A percentile compares a stretch with the other conserved stretches of the same genome.
Conservation (phyloP, 1,284 basidiomycete species). For the Moesziomyces globuligerus region DNA sequence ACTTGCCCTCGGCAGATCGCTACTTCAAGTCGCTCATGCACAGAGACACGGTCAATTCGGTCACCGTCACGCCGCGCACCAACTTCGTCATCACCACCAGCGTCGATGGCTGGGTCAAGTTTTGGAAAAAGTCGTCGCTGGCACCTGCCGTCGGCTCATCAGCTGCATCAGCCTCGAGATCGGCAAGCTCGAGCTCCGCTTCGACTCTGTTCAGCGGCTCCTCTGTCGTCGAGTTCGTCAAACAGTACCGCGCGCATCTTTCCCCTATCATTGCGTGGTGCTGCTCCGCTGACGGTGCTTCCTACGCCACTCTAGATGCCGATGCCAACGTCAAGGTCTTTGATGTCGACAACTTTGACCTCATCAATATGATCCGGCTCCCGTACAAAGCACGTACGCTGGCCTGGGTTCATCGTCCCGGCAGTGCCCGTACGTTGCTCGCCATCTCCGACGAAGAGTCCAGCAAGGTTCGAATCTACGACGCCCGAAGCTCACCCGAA, state of each 20-base stretch:
- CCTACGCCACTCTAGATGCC: conserved; percentile 78
- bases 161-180: conserved; percentile 75
- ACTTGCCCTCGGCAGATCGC: conserved; percentile 88
- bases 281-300: conserved; percentile 89
- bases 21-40: conserved; percentile 99
- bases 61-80: conserved; percentile 69
- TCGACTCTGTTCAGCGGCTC: conserved; percentile 24
- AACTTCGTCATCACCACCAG: conserved; percentile 93
- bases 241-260: conserved; percentile 80
- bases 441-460: conserved; percentile 85
- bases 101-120: conserved; percentile 91
- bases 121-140: conserved; percentile 97
- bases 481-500: conserved; percentile 73
- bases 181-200: background rate
- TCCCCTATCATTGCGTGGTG: conserved; percentile 81
- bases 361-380: conserved; percentile 97
- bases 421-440: conserved; percentile 85
- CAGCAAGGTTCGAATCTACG: conserved; percentile 85
- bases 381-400: conserved; percentile 45
- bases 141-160: conserved; percentile 83
- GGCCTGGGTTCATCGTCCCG: conserved; percentile 85
- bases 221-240: conserved; percentile 67
- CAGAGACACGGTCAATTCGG: conserved; percentile 88
- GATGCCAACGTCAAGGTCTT: conserved; percentile 82
- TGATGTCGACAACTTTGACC: conserved; percentile 97